A percentile compares a stretch with the other conserved stretches of the same genome.
Conservation (phyloP, 2,329 filamentous ascomycete species). For the Botrytis fragariae region DNA sequence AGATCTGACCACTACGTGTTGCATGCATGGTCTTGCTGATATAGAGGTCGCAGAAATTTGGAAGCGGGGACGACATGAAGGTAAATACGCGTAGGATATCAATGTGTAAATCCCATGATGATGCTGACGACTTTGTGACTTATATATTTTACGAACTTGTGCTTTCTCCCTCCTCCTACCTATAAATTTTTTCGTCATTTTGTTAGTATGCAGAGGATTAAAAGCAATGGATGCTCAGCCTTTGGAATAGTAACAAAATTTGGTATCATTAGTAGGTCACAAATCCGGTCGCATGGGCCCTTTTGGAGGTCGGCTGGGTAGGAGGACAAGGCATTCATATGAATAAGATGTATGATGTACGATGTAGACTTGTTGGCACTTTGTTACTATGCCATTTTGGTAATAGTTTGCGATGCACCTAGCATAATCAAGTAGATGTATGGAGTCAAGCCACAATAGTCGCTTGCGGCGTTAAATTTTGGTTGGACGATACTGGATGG, state of each 20-base stretch:
- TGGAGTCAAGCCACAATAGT: slow-evolving; percentile 14
- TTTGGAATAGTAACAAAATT: slow-evolving; percentile 27
- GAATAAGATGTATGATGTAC: slow-evolving; percentile 3
- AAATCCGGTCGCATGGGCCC: slow-evolving; percentile 25
- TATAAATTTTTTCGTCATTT: slow-evolving; percentile 24
- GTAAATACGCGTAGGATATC: slow-evolving; percentile 21
- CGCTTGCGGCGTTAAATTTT: slow-evolving; percentile 17
- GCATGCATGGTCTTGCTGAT: slow-evolving; percentile 34
- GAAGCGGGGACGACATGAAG: slow-evolving; percentile 36
- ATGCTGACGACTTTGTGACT: slow-evolving; percentile 28
- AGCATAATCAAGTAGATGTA: background rate
- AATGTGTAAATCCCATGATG: slow-evolving; percentile 27
- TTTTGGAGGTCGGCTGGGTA: slow-evolving; percentile 30
- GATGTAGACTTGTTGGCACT: background rate
- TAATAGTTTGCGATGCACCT: slow-evolving; percentile 5
- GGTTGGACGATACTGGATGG: background rate
- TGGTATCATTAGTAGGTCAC: slow-evolving; percentile 24
- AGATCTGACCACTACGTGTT: slow-evolving; percentile 24
- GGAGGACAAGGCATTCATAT: slow-evolving; percentile 20
- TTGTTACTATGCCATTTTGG: background rate
- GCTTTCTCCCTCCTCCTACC: slow-evolving; percentile 27
- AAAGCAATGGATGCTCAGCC: slow-evolving; percentile 31
- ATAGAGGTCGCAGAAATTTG: slow-evolving; percentile 36
- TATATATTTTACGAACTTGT: slow-evolving; percentile 30
- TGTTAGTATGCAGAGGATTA: slow-evolving; percentile 27